A percentile compares a stretch with the other conserved stretches of the same genome.
Conservation (phyloP, 192 early-diverging fungal genomes). For the Linnemannia schmuckeri region DNA sequence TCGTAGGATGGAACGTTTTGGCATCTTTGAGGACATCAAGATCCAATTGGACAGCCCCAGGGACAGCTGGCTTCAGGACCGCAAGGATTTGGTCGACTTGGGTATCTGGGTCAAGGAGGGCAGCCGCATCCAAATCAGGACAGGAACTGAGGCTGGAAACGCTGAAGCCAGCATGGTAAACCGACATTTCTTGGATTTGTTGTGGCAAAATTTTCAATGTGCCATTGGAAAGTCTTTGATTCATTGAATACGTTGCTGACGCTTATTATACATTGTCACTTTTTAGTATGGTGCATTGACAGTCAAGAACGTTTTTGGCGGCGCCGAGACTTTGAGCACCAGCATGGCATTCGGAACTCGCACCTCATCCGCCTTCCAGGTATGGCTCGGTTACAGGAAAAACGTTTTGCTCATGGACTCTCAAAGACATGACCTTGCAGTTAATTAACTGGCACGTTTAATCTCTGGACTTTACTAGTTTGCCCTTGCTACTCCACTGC, state of each 20-base stretch:
- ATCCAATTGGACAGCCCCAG: constrained; percentile 74
- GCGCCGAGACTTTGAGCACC: constrained; percentile 83
- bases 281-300: constrained; percentile 66
- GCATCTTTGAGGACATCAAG: constrained; percentile 77
- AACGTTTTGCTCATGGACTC: background rate
- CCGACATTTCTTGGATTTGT: background rate
- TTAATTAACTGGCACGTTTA: background rate
- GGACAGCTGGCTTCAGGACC: constrained; percentile 54
- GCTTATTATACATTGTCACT: background rate
- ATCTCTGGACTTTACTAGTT: constrained; percentile 58
- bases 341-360: constrained; percentile 83
- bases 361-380: constrained; percentile 68
- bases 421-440: background rate
- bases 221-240: background rate
- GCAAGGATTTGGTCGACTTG: constrained; percentile 74
- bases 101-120: constrained; percentile 79
- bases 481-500: constrained; percentile 73
- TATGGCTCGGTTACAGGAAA: constrained; percentile 18
- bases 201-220: background rate
- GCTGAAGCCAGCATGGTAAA: constrained; percentile 88
- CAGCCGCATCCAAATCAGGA: constrained; percentile 80
- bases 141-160: constrained; percentile 92
- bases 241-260: background rate
- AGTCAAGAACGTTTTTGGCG: constrained; percentile 90
- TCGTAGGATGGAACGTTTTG: constrained; percentile 70